Percentiles rank a stretch among this genome's conserved stretches.
These are phyloP conservation scores for Acmispon strigosus DNA, from an alignment of 306 rosid genomes.

Conservation along the genomic window DNA sequence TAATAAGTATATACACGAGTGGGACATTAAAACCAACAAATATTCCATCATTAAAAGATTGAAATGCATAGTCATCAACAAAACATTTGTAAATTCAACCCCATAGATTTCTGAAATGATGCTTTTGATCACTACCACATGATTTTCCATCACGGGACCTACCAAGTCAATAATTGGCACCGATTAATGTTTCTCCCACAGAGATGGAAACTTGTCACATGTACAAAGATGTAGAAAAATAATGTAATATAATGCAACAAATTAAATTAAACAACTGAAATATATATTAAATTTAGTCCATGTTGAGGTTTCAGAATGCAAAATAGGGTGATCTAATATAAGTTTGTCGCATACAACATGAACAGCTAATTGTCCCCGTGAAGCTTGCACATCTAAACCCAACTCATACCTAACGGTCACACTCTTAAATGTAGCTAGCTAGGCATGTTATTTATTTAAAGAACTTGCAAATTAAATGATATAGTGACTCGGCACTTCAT, in stretches of 20 bases:
- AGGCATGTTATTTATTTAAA: no score
- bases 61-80: not conserved
- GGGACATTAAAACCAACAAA: constrained; percentile 22
- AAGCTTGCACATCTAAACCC: constrained; percentile 13
- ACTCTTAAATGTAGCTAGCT: no score
- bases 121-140: constrained; percentile 10
- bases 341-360: constrained; percentile 32
- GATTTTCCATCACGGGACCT: not conserved
- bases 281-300: not conserved
- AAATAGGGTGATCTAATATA: not conserved
- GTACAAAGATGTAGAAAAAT: not conserved
- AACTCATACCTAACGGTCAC: constrained; percentile 9
- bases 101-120: not conserved
- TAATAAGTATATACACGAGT: constrained; percentile 1
- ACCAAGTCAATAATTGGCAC: not conserved
- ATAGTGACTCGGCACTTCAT: no score
- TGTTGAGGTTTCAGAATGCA: not conserved
- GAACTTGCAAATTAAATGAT: no score
- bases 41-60: constrained; percentile 19
- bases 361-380: not conserved
- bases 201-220: no score
- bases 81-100: not conserved
- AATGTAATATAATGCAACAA: not conserved
- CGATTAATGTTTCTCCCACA: no score
- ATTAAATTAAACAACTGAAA: not conserved